Conservation (phyloP, 805 yeast species). For the Torulaspora franciscae region DNA sequence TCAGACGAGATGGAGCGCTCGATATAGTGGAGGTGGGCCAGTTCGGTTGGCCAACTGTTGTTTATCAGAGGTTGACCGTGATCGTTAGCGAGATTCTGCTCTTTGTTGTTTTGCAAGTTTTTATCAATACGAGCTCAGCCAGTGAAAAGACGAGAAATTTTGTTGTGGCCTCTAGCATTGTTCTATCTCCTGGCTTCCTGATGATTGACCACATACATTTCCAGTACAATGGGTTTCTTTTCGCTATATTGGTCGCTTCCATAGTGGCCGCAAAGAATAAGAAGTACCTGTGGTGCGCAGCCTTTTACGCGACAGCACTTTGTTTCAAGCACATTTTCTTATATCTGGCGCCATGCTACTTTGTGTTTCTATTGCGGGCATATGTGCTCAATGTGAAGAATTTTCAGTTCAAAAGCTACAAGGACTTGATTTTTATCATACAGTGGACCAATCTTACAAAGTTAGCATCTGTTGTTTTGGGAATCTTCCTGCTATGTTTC, state of each 20-base stretch:
- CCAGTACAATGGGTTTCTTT: conserved; percentile 93
- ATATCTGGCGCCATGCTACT: conserved; percentile 91
- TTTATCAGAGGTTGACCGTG: conserved; percentile 79
- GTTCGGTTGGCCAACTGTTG: conserved; percentile 73
- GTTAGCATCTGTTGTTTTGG: conserved; percentile 58
- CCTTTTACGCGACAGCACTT: conserved; percentile 66
- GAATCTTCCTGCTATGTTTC: conserved; percentile 63
- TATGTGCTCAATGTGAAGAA: conserved; percentile 52
- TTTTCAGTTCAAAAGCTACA: conserved; percentile 33
- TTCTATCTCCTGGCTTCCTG: conserved; percentile 82
- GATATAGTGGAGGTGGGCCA: conserved; percentile 59
- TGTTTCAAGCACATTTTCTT: conserved; percentile 94
- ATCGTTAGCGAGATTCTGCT: conserved; percentile 69
- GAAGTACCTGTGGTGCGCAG: conserved; percentile 55
- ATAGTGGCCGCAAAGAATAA: conserved; percentile 63
- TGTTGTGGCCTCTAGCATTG: conserved; percentile 77
- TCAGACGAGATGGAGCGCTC: conserved; percentile 70
- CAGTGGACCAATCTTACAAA: conserved; percentile 57
- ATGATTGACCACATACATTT: conserved; percentile 94
- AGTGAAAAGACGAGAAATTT: conserved; percentile 45
- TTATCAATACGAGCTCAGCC: conserved; percentile 45
- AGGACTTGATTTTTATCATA: conserved; percentile 35
- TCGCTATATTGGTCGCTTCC: conserved; percentile 72
- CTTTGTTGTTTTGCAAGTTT: conserved; percentile 67
- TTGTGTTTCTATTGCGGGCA: conserved; percentile 66